A percentile compares a stretch with the other conserved stretches of the same genome.
These are phyloP conservation scores for Nigrospora osmanthi DNA, from an alignment of 2,329 filamentous ascomycete genomes.

Conservation along the genomic window DNA sequence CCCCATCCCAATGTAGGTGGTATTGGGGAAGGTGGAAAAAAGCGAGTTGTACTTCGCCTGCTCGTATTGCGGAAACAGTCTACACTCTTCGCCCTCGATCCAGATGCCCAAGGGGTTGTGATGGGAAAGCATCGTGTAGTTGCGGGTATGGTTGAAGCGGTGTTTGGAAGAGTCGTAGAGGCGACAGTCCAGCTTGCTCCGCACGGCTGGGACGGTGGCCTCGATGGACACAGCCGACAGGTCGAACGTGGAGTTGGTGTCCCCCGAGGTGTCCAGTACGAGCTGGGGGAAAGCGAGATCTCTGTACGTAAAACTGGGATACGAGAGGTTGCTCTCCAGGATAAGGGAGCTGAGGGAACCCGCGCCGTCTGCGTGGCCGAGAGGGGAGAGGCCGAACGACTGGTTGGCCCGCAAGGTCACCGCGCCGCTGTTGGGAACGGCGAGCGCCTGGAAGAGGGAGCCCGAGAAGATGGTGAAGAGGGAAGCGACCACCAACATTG, in stretches of 20 bases:
- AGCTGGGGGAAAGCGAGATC: constrained; percentile 14
- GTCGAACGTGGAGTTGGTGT: neutral
- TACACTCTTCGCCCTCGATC: neutral
- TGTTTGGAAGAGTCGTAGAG: neutral
- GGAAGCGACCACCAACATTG: neutral
- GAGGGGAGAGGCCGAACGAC: constrained; percentile 17
- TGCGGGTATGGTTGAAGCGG: neutral
- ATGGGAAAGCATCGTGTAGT: neutral
- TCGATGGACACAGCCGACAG: neutral
- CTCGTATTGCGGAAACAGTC: neutral
- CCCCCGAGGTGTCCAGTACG: neutral
- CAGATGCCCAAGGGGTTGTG: neutral
- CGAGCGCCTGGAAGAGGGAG: constrained; percentile 2
- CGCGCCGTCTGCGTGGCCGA: neutral
- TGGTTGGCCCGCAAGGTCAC: neutral
- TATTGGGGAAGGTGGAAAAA: neutral
- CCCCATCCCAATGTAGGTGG: neutral
- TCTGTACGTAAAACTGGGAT: constrained; percentile 27
- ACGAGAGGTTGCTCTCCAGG: constrained; percentile 23
- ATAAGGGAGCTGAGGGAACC: constrained; percentile 22
- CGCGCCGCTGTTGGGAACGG: neutral
- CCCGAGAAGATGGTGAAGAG: constrained; percentile 4
- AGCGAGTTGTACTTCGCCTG: neutral
- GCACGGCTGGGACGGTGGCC: neutral
- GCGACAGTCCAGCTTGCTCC: neutral